Base-by-base conservation (phyloP, 352 stramenopile genomes). In the Globisporangium mamillatum region DNA sequence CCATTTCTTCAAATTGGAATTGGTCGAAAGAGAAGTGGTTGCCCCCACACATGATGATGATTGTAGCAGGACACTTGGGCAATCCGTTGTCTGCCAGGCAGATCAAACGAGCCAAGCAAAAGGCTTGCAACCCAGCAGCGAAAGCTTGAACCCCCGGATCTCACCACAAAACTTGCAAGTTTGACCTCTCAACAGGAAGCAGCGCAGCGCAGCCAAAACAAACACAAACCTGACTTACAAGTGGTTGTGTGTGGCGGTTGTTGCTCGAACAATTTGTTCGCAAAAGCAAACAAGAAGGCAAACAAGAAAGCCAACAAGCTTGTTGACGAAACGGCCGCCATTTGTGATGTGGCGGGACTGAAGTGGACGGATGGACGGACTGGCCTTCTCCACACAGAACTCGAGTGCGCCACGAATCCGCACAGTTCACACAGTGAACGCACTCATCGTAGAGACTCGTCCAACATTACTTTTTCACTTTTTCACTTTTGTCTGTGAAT, bases 331-430 rank as follows among this genome's bases (percentile, higher is more conserved):
- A 44, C 9, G 10, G 10, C 36, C 8, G 36, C 36, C 36, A 1
- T 10, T 24, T 24, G 1, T 25, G 9, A 29, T 56, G 32, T 12
- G 32, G 32, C 8, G 32, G 32, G 32, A 38, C 32, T 57, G 52
- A 57, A 57, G 25, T 41, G 54, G 54, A 38, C 54, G 54, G 54
- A 60, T 60, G 54, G 54, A 22, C 27, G 54, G 54, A 60, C 54
- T 60, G 54, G 27, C 16, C 54, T 14, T 32, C 34, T 60, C 22
- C 24, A n/a, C 36, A 22, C 53, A 22, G 53, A 24, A 36, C 22
- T 25, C 52, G 52, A 50, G 41, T 22, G 16, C 5, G 0, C 44
- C 22, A 20, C 50, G 27, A 25, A 36, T 58, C 24, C 53, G 16
- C 41, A 50, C 3, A 50, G 6, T 55, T 20, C 48, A 27, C 22